These are phyloP conservation scores for Brasenia schreberi DNA, from an alignment of 164 flowering plant species.

Conservation along the genomic window DNA sequence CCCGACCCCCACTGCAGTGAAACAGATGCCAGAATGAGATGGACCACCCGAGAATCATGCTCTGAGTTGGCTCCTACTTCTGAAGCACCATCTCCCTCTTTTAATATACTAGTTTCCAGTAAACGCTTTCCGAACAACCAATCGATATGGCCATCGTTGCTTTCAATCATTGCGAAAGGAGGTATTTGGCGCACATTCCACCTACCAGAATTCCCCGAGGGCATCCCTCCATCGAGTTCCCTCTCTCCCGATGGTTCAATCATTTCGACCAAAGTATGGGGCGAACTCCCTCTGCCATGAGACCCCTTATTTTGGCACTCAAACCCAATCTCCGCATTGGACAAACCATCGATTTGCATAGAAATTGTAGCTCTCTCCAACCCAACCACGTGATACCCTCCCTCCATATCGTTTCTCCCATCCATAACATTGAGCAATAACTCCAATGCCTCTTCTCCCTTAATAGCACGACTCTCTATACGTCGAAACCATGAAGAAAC, in stretches of 20 bases:
- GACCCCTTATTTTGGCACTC: background rate
- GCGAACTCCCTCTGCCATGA: background rate
- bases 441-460: background rate
- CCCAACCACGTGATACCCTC: background rate
- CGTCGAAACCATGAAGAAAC: background rate
- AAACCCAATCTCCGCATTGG: background rate
- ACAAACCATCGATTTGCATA: background rate
- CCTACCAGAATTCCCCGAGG: slow-evolving; percentile 2
- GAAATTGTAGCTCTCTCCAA: slow-evolving; percentile 16
- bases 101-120: background rate
- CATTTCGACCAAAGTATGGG: background rate
- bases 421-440: background rate
- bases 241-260: background rate
- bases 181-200: no score
- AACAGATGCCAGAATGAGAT: background rate
- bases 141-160: background rate
- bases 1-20: slow-evolving; percentile 2
- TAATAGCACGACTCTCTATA: background rate
- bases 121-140: background rate
- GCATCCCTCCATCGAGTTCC: background rate
- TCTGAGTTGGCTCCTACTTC: background rate
- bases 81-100: background rate
- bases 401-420: background rate
- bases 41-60: background rate
- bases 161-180: background rate